Percentiles rank a stretch among this genome's conserved stretches.
phyloP scores from a whole-genome alignment of 225 moss, liverwort and hornwort species.

The Thuidium tamariscinum region DNA sequence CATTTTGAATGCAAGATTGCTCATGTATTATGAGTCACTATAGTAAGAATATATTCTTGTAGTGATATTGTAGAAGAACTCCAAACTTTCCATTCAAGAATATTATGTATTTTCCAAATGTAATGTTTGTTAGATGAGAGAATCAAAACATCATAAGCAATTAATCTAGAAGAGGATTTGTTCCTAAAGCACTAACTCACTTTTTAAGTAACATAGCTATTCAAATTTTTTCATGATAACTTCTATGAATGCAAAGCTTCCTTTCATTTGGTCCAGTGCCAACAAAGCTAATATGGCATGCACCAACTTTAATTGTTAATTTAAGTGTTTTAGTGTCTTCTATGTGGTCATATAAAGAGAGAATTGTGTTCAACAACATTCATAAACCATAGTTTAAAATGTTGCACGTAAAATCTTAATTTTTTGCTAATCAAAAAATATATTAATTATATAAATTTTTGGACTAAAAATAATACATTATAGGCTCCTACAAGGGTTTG shows the following conservation, averaged over 20 bases:
- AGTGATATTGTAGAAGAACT: neutral
- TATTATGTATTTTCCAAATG: neutral
- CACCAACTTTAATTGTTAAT: neutral
- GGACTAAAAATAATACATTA: neutral
- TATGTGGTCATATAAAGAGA: neutral
- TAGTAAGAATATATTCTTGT: neutral
- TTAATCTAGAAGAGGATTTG: neutral
- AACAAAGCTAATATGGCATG: neutral
- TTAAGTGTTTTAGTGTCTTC: neutral
- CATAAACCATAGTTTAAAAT: neutral
- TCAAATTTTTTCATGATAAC: neutral
- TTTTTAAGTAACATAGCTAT: neutral
- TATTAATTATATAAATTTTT: neutral
- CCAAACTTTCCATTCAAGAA: neutral
- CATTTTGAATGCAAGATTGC: neutral
- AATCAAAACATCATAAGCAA: neutral
- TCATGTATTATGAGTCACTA: neutral
- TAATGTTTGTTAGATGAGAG: neutral
- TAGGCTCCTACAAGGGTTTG: neutral
- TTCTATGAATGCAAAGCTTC: neutral
- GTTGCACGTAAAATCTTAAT: neutral
- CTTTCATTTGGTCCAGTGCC: accelerated
- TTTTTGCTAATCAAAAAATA: neutral
- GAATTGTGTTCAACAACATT: neutral
- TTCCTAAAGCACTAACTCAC: neutral